Evolutionary conservation across 2,329 filamentous ascomycete species (phyloP), one percentile per base, ranked within the genome.

Genomic region (Aspergillus sp.): DNA sequence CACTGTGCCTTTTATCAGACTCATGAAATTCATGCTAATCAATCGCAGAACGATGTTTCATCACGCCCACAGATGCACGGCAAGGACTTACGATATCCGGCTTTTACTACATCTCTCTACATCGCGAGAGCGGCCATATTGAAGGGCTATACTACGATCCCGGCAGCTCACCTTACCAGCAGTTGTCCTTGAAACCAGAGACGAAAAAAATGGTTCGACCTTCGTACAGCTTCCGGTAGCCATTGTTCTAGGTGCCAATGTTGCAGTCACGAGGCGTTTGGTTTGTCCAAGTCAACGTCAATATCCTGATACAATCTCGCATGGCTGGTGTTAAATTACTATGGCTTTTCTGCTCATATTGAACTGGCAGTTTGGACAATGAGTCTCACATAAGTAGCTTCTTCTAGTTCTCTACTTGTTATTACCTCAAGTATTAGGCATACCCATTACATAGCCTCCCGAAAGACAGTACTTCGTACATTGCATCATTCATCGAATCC

Each of bases 81-180:
- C 80, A 76, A 70, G 79, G 80, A 17, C 77, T 83, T 23, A 83
- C 80, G 1, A 83, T 83, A 47, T 81, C 78, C 38, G 81, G 81
- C 1, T 83, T 83, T 67, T 83, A 83, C 62, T 83, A 83, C 62
- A 79, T 83, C 47, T 80, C 80, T 19, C 67, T 83, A 41, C 73
- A 78, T 61, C 78, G 81, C 38, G 75, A 77, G 47, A 77, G 76
- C 28, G 81, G 81, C 19, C 71, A 78, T 38, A 77, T 83, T 41
- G 80, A 82, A 58, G 81, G 81, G 9, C 67, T 83, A 48, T 83
- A 83, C 53, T 82, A 82, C 65, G 81, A 83, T 56, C 80, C 80
- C 0, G 79, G 79, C 48, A 82, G 80, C 62, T 81, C 79, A 22
- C 81, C 81, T 6, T 83, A 82, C 62, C 81, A 83, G 52, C 77